Base-by-base conservation (phyloP, 495 filamentous ascomycete species). In the Trichoderma reesei region DNA sequence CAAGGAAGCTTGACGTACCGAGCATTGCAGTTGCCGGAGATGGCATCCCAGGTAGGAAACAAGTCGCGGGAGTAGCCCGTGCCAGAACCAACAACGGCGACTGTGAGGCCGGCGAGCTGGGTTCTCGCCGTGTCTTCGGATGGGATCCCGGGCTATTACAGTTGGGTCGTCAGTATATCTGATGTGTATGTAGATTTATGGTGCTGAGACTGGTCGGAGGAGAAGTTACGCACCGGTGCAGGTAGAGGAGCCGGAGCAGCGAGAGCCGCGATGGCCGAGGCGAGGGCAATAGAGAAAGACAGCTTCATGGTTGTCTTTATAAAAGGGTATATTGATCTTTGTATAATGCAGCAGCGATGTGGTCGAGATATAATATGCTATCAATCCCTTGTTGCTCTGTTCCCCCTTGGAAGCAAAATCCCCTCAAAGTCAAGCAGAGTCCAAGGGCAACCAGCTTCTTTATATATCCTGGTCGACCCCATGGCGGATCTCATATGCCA, bases 31-130 rank as follows among this genome's bases (percentile, higher is more conserved):
- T 71, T 75, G 0, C 88, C 87, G 60, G 67, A 74, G 70, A 85
- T 82, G 18, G 81, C 86, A 63, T 78, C 83, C 88, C 88, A 90
- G 67, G 82, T 80, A 5, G 86, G 86, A 74, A 91, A 91, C 26
- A 85, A 72, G 65, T 80, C 80, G 26, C 88, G 85, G 41, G 74
- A 61, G 68, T 91, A 91, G 1, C 69, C 78, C 61, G 76, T 76
- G 59, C 80, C 76, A 37, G 85, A 78, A 26, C 76, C 78, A 59
- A 79, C 74, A 3, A 83, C 72, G 10, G 79, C 77, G 14, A 86
- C 82, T 1, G 80, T 83, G 18, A 91, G 70, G 3, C 63, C 70
- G 1, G 78, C 78, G 14, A 91, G 81, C 65, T 82, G 75, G 37
- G 72, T 79, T 60, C 77, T 72, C 3, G 88, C 88, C 0, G 75